Evolutionary conservation across 805 yeast species (phyloP).

Genomic region (Saturnispora sekii): DNA sequence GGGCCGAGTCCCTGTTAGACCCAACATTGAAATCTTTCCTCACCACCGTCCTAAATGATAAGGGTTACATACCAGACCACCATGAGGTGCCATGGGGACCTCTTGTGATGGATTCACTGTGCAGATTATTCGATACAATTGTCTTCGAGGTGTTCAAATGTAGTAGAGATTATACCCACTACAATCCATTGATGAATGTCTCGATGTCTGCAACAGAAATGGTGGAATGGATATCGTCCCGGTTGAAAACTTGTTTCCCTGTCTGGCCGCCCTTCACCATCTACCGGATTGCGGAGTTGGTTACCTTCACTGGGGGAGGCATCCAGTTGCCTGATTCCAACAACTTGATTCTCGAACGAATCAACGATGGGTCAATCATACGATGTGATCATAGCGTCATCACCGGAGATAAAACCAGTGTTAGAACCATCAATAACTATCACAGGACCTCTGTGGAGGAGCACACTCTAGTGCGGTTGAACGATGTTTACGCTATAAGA

Average conservation of each 20-base stretch:
- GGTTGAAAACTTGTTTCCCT: neutral
- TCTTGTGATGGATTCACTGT: neutral
- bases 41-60: neutral
- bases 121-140: neutral
- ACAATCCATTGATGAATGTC: neutral
- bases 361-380: neutral
- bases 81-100: slow-evolving; percentile 1
- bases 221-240: neutral
- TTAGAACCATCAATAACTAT: neutral
- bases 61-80: slow-evolving; percentile 4
- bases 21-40: neutral
- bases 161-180: neutral
- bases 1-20: neutral
- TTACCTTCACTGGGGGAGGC: neutral
- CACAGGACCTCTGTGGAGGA: slow-evolving; percentile 1
- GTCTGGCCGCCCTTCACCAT: slow-evolving; percentile 6
- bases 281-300: neutral
- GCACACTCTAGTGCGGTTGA: neutral
- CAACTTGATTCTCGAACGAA: neutral
- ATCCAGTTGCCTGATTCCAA: slow-evolving; percentile 4
- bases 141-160: slow-evolving; percentile 1
- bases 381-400: slow-evolving; percentile 1
- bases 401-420: neutral
- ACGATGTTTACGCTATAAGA: slow-evolving; percentile 5
- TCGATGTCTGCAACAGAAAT: slow-evolving; percentile 1